A percentile compares a stretch with the other conserved stretches of the same genome.
Evolutionary conservation across 371 early-diverging fungal species (phyloP).

Genomic region (Mucor velutinosus): DNA sequence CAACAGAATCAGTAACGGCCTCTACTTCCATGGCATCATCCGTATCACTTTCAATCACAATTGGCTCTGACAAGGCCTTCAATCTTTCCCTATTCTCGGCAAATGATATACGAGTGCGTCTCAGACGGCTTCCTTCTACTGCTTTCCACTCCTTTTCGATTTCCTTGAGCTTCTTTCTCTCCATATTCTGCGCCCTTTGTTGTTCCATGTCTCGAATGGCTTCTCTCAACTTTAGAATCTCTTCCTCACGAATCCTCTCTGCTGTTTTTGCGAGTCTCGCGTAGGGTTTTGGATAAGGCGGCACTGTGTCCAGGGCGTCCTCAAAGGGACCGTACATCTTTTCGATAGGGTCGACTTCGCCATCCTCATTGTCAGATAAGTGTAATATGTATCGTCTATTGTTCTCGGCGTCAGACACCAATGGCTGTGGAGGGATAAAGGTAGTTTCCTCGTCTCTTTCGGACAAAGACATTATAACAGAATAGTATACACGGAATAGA

Average conservation of each 20-base stretch:
- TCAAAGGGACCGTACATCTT: conserved; percentile 20
- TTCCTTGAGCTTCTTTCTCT: neutral
- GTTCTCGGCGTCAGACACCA: neutral
- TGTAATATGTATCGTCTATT: neutral
- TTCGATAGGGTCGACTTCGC: neutral
- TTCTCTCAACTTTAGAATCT: conserved; percentile 1
- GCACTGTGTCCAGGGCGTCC: neutral
- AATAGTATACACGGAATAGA: neutral
- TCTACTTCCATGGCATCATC: neutral
- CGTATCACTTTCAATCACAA: conserved; percentile 2
- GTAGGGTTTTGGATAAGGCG: neutral
- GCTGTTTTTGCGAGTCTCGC: neutral
- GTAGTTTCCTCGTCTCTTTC: neutral
- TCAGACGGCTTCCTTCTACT: neutral
- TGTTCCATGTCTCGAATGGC: neutral
- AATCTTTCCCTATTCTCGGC: neutral
- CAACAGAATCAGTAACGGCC: neutral
- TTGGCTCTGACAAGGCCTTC: neutral
- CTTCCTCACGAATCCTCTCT: neutral
- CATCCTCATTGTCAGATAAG: neutral
- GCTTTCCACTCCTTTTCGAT: neutral
- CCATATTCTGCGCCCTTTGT: neutral
- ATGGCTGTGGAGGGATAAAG: neutral
- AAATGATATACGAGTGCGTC: neutral
- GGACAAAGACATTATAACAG: neutral